A percentile compares a stretch with the other conserved stretches of the same genome.
Conservation (phyloP, 441 rosid species). For the Mallotus japonicus region DNA sequence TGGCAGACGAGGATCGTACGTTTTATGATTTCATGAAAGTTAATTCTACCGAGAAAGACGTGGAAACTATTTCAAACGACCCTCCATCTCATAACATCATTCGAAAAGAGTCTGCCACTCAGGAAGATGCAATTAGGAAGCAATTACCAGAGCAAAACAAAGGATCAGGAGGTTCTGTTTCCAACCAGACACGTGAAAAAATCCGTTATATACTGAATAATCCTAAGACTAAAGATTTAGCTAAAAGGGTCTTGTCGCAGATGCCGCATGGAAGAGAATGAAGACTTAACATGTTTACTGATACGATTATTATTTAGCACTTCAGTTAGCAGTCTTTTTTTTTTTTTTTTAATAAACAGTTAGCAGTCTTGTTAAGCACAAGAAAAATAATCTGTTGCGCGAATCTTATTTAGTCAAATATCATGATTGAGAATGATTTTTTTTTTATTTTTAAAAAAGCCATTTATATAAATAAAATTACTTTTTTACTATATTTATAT, state of each 20-base stretch:
- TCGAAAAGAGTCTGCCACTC: background rate
- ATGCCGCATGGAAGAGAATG: background rate
- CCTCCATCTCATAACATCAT: background rate
- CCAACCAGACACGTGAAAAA: background rate
- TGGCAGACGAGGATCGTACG: background rate
- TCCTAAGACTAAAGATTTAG: background rate
- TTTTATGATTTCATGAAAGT: constrained; percentile 11
- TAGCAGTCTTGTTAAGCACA: too few species aligned
- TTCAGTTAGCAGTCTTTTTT: too few species aligned
- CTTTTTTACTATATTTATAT: too few species aligned
- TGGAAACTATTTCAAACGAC: background rate
- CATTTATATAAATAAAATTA: too few species aligned
- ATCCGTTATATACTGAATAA: background rate
- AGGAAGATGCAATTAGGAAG: background rate
- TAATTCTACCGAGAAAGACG: background rate
- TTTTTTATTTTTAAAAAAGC: too few species aligned
- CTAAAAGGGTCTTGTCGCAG: background rate
- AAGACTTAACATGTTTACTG: too few species aligned
- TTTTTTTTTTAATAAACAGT: too few species aligned
- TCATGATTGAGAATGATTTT: too few species aligned
- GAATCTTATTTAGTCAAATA: too few species aligned
- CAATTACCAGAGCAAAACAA: background rate
- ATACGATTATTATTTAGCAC: too few species aligned
- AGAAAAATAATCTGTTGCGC: too few species aligned
- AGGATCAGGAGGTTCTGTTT: background rate